Evolutionary conservation across 768 basidiomycete species (phyloP).

Genomic region (Dentipellis sp.): DNA sequence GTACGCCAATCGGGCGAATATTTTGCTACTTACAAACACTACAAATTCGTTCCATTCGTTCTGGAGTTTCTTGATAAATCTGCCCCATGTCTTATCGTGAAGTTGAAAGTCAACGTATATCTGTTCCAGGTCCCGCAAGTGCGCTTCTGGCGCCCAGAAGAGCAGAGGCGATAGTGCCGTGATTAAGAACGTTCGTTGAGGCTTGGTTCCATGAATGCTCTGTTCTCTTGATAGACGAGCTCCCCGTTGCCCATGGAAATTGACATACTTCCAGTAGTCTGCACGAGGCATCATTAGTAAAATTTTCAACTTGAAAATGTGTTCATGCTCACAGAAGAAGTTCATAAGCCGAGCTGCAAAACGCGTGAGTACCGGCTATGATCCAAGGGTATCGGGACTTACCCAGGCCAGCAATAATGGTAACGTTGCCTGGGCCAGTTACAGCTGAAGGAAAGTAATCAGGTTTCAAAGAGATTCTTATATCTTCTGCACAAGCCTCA

Average conservation of each 20-base stretch:
- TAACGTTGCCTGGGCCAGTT: not conserved
- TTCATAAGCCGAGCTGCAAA: slow-evolving; percentile 7
- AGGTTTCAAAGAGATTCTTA: no score
- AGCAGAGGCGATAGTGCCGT: slow-evolving; percentile 6
- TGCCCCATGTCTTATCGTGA: slow-evolving; percentile 5
- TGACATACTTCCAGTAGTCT: slow-evolving; percentile 12
- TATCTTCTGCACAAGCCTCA: not conserved
- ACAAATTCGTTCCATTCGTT: slow-evolving; percentile 8
- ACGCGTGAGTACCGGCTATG: not conserved
- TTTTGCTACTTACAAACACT: not conserved
- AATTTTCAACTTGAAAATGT: not conserved
- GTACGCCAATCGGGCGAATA: not conserved
- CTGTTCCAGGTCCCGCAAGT: slow-evolving; percentile 10
- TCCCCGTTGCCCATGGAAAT: slow-evolving; percentile 9
- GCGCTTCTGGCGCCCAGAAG: slow-evolving; percentile 10
- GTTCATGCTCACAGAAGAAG: slow-evolving; percentile 6
- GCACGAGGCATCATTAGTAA: not conserved
- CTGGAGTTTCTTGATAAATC: slow-evolving; percentile 1
- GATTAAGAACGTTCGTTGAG: slow-evolving; percentile 4
- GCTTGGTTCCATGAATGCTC: not conserved
- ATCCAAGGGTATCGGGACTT: not conserved
- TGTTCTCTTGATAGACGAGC: slow-evolving; percentile 6
- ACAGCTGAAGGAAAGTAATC: not conserved
- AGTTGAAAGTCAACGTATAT: slow-evolving; percentile 8
- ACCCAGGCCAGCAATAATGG: slow-evolving; percentile 4